Percentiles rank a stretch among this genome's conserved stretches.
These are phyloP conservation scores for Huiozyma sinensis DNA, from an alignment of 805 yeast species.

Conservation along the genomic window DNA sequence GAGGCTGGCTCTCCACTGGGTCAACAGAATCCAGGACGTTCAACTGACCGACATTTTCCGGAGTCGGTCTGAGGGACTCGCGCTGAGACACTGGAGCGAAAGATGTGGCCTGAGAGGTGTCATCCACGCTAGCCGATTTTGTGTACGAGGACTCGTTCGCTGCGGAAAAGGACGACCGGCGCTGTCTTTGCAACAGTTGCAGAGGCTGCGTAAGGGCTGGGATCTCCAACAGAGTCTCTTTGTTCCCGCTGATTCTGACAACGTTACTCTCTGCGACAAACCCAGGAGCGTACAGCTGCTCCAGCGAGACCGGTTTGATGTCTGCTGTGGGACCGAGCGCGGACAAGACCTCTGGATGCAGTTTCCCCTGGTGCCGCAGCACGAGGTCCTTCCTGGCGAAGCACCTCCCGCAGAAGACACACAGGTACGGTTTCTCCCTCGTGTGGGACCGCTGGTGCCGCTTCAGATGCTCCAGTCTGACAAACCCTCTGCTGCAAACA, in stretches of 20 bases:
- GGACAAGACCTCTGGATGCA: conserved; percentile 40
- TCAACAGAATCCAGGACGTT: too few relatives aligned
- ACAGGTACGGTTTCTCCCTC: conserved; percentile 90
- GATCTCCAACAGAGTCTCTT: conserved; percentile 31
- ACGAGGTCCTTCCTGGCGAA: conserved; percentile 87
- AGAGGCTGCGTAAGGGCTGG: conserved; percentile 3
- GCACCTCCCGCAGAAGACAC: conserved; percentile 93
- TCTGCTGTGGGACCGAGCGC: background rate
- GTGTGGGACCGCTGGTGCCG: conserved; percentile 93
- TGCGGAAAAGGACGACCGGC: conserved; percentile 35
- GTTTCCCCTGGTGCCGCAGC: conserved; percentile 87
- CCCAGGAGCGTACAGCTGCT: background rate
- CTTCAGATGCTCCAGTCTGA: conserved; percentile 85
- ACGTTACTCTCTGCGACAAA: conserved; percentile 13
- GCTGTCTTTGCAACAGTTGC: conserved; percentile 8
- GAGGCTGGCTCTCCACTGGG: background rate
- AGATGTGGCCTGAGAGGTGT: too few relatives aligned
- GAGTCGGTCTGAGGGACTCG: too few relatives aligned
- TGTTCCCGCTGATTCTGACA: conserved; percentile 31
- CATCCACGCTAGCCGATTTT: too few relatives aligned
- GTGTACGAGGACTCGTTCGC: conserved; percentile 29
- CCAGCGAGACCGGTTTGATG: background rate
- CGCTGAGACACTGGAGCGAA: too few relatives aligned
- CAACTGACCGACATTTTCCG: too few relatives aligned
- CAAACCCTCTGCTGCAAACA: conserved; percentile 91